Evolutionary conservation across 1,139 yeast genomes (phyloP).

Genomic region (Entelexis paramagnoliae): DNA sequence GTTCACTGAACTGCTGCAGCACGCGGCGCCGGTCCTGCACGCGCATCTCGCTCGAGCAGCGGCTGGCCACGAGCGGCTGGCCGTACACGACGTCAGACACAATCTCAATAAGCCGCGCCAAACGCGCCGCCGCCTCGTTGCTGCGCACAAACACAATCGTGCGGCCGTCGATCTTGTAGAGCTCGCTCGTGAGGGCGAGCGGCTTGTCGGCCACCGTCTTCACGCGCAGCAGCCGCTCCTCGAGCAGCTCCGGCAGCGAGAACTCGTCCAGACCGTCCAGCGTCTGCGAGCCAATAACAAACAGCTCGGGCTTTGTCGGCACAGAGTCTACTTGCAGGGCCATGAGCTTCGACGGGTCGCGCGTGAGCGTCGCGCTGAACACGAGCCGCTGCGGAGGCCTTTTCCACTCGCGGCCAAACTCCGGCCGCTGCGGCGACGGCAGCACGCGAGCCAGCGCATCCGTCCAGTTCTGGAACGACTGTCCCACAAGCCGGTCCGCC

Average conservation of each 20-base stretch:
- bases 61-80: conserved; percentile 24
- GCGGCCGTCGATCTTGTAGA: conserved; percentile 29
- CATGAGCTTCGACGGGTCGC: conserved; percentile 80
- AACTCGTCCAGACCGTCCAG: conserved; percentile 32
- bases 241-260: conserved; percentile 33
- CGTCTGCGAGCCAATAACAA: conserved; percentile 45
- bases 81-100: conserved; percentile 32
- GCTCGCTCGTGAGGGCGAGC: conserved; percentile 49
- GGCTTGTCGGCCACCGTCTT: conserved; percentile 49
- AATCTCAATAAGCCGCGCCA: conserved; percentile 50
- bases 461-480: conserved; percentile 91
- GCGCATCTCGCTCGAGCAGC: conserved; percentile 34
- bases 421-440: conserved; percentile 15
- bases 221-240: conserved; percentile 28
- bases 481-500: conserved; percentile 85
- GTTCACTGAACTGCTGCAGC: conserved; percentile 48
- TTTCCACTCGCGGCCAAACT: conserved; percentile 23
- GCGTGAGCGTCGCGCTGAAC: conserved; percentile 87
- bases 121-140: conserved; percentile 73
- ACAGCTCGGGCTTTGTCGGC: conserved; percentile 35
- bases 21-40: conserved; percentile 30
- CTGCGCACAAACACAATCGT: conserved; percentile 68
- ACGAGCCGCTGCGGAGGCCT: conserved; percentile 48
- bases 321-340: conserved; percentile 48
- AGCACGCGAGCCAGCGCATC: conserved; percentile 44